These are phyloP conservation scores for Endothia cerciana DNA, from an alignment of 2,329 filamentous ascomycete genomes.

Conservation along the genomic window DNA sequence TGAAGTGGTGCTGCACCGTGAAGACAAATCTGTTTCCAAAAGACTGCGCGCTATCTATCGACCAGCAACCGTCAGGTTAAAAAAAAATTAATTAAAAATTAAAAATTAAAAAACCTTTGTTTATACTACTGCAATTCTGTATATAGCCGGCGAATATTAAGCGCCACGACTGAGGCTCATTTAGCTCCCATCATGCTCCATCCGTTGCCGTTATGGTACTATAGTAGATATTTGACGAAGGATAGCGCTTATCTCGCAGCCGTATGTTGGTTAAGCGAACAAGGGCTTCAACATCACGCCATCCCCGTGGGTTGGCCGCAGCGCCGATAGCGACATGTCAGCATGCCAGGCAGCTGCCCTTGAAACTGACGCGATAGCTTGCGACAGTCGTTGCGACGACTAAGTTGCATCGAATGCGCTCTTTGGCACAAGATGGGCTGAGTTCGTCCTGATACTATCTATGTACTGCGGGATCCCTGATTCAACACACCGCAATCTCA, in stretches of 20 bases:
- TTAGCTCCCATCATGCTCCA: background rate
- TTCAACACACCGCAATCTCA: slow-evolving; percentile 5
- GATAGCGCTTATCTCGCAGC: background rate
- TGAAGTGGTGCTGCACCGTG: background rate
- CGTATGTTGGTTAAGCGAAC: background rate
- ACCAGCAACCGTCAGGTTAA: background rate
- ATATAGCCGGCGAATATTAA: background rate
- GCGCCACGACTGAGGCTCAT: background rate
- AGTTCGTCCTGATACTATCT: background rate
- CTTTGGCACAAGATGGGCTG: background rate
- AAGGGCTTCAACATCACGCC: background rate
- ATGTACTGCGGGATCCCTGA: background rate
- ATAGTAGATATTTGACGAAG: background rate
- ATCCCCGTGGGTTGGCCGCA: slow-evolving; percentile 7
- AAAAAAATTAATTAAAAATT: too few species aligned
- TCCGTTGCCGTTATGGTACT: background rate
- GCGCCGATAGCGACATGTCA: background rate
- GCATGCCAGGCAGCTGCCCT: background rate
- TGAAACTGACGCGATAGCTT: background rate
- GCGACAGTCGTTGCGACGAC: background rate
- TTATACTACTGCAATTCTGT: background rate
- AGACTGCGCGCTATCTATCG: background rate
- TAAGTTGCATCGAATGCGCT: background rate
- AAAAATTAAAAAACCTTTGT: background rate
- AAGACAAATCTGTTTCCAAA: background rate